Evolutionary conservation across 108 stramenopile species (phyloP).

Genomic region (Craspedostauros australis): DNA sequence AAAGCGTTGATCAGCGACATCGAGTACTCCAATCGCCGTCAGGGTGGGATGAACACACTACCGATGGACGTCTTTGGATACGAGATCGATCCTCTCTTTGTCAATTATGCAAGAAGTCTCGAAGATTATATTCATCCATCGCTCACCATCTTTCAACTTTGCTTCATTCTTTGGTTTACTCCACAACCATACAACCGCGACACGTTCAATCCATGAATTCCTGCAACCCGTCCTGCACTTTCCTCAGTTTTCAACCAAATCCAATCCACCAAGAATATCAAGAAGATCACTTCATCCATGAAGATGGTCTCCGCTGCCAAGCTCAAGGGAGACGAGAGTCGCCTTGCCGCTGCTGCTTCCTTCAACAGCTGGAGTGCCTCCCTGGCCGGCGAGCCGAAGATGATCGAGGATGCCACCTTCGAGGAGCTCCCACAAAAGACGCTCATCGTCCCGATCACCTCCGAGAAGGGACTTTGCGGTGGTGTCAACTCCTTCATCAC

Average conservation of each 20-base stretch:
- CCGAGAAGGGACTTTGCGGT: constrained; percentile 99
- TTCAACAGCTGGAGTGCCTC: constrained; percentile 78
- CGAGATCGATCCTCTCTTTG: too few species aligned
- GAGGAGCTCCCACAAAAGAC: constrained; percentile 84
- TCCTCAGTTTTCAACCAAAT: constrained; percentile 89
- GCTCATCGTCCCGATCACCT: constrained; percentile 88
- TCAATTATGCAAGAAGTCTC: too few species aligned
- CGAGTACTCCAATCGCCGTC: too few species aligned
- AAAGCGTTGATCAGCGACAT: too few species aligned
- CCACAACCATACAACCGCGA: too few species aligned
- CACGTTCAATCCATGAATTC: not conserved
- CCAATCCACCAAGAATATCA: constrained; percentile 96
- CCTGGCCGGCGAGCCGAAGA: constrained; percentile 43
- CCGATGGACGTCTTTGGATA: too few species aligned
- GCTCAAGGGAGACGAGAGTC: constrained; percentile 95
- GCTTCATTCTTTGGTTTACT: not conserved
- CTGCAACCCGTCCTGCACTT: constrained; percentile 3
- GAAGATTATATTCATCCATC: not conserved
- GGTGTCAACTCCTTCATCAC: constrained; percentile 96
- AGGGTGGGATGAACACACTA: too few species aligned
- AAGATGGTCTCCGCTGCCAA: constrained; percentile 99
- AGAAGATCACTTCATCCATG: constrained; percentile 99
- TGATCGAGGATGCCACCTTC: constrained; percentile 64
- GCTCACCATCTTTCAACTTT: not conserved
- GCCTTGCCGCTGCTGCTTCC: constrained; percentile 55